phyloP scores from a whole-genome alignment of 1,139 yeast species.

The Saccharomycopsis phalli region DNA sequence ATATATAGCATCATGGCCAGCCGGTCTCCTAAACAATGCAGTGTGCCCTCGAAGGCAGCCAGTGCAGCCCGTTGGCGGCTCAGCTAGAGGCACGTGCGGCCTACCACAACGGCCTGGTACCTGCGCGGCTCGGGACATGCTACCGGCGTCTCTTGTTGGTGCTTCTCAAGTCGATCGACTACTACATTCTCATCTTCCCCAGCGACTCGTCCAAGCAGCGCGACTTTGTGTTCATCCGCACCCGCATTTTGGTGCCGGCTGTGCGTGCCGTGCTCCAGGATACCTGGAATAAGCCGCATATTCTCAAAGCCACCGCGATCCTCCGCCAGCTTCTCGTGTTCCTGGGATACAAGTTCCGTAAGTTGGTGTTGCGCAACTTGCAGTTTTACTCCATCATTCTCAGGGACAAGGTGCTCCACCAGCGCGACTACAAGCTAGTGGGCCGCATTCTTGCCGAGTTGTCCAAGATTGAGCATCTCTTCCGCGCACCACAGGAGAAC shows the following conservation, averaged over 20 bases:
- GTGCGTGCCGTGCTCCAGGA: background rate
- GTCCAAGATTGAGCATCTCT: conserved; percentile 3
- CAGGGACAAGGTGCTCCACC: conserved; percentile 7
- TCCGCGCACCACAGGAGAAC: background rate
- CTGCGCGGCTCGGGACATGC: background rate
- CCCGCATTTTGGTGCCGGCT: background rate
- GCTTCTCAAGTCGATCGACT: conserved; percentile 6
- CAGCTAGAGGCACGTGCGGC: too few species aligned
- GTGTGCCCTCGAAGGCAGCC: too few species aligned
- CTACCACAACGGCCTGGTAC: background rate
- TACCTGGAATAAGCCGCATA: background rate
- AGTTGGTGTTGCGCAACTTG: conserved; percentile 3
- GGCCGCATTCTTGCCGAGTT: conserved; percentile 6
- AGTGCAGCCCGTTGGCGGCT: too few species aligned
- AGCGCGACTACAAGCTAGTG: conserved; percentile 4
- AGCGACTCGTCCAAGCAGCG: conserved; percentile 1
- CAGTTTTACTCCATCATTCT: conserved; percentile 1
- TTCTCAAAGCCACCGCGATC: background rate
- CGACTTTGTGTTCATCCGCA: conserved; percentile 5
- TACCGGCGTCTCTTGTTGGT: background rate
- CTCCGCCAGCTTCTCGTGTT: background rate
- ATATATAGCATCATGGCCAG: too few species aligned
- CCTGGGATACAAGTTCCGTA: conserved; percentile 5
- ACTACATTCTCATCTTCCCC: conserved; percentile 9
- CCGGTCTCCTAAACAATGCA: too few species aligned